phyloP scores from a whole-genome alignment of 1,139 yeast genomes.

The Lodderomyces theae region DNA sequence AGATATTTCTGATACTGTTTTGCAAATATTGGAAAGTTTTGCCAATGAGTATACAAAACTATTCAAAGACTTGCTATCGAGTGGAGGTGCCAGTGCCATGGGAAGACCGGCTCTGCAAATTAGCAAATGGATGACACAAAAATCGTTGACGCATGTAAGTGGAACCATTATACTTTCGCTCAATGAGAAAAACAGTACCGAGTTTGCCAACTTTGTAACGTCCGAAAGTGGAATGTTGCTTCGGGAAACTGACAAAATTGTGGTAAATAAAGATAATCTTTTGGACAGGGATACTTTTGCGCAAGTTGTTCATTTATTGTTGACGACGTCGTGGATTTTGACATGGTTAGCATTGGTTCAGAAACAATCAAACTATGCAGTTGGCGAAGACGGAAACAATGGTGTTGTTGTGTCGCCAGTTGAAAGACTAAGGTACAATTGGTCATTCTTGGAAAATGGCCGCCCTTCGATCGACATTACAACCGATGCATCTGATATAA shows the following conservation, averaged over 20 bases:
- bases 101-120: conserved; percentile 30
- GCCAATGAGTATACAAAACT: conserved; percentile 28
- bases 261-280: conserved; percentile 39
- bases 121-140: conserved; percentile 44
- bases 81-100: conserved; percentile 17
- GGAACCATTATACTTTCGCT: conserved; percentile 21
- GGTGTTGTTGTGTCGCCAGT: conserved; percentile 25
- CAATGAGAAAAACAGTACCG: conserved; percentile 3
- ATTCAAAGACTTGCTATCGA: conserved; percentile 28
- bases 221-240: conserved; percentile 38
- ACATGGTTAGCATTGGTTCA: conserved; percentile 56
- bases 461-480: conserved; percentile 25
- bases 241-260: conserved; percentile 17
- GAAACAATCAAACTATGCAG: conserved; percentile 37
- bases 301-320: conserved; percentile 47
- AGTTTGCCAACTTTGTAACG: conserved; percentile 16
- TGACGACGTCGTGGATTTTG: conserved; percentile 48
- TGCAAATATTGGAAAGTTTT: conserved; percentile 35
- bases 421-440: conserved; percentile 50
- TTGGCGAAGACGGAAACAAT: conserved; percentile 25
- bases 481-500: conserved; percentile 20
- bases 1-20: conserved; percentile 48
- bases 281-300: conserved; percentile 46
- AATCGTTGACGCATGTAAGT: conserved; percentile 34
- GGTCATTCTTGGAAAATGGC: conserved; percentile 57